Conservation (phyloP, 495 filamentous ascomycete genomes). For the Aspergillus leporis region DNA sequence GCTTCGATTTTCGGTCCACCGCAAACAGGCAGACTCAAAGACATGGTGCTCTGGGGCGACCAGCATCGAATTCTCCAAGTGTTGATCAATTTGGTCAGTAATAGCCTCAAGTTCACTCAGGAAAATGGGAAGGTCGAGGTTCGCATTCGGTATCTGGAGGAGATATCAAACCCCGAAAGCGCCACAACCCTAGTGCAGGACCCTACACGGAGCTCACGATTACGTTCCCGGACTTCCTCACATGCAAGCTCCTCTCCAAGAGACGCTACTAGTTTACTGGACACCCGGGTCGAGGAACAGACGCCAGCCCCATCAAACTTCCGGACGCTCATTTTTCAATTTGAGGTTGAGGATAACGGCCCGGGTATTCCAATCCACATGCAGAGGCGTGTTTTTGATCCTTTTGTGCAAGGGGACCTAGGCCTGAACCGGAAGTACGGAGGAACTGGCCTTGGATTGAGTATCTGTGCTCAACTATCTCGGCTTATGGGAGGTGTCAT, state of each 20-base stretch:
- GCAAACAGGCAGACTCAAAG: constrained; percentile 64
- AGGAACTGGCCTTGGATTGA: constrained; percentile 86
- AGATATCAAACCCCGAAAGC: constrained; percentile 21
- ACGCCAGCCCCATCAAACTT: constrained; percentile 48
- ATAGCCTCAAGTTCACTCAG: constrained; percentile 91
- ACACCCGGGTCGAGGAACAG: constrained; percentile 31
- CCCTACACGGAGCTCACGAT: constrained; percentile 8
- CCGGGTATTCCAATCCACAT: constrained; percentile 82
- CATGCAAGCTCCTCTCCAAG: constrained; percentile 9
- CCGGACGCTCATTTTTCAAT: constrained; percentile 70
- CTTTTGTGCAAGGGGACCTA: constrained; percentile 89
- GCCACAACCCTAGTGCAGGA: constrained; percentile 4
- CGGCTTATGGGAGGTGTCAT: constrained; percentile 80
- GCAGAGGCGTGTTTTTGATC: constrained; percentile 84
- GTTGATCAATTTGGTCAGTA: constrained; percentile 89
- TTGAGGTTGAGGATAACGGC: constrained; percentile 86
- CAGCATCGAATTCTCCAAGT: constrained; percentile 86
- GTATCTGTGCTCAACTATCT: constrained; percentile 84
- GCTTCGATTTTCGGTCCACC: constrained; percentile 55
- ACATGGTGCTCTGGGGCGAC: constrained; percentile 85
- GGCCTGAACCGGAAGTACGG: constrained; percentile 87
- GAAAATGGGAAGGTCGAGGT: constrained; percentile 71
- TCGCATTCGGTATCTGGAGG: constrained; percentile 63
- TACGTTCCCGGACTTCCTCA: constrained; percentile 16
- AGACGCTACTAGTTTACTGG: constrained; percentile 2